Evolutionary conservation across 345 rosid genomes (phyloP).

Genomic region (Eucalyptus paniculata): DNA sequence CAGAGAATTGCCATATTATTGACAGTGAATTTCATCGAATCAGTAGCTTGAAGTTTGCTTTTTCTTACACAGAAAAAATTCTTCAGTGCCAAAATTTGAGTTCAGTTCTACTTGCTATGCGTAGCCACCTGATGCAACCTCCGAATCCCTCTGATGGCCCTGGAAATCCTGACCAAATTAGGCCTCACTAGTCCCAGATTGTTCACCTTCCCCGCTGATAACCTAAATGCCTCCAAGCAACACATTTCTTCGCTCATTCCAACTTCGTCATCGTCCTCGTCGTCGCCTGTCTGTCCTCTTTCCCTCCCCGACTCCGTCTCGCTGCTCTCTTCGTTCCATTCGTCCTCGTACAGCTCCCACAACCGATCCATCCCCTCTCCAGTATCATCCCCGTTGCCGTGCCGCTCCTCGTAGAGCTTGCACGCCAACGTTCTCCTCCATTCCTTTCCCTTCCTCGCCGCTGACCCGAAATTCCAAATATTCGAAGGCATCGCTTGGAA

Average conservation of each 20-base stretch:
- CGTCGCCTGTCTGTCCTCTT: constrained; percentile 12
- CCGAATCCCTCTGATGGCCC: constrained; percentile 65
- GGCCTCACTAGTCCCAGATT: constrained; percentile 61
- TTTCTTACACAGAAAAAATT: neutral
- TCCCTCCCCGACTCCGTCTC: constrained; percentile 17
- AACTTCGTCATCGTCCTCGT: constrained; percentile 37
- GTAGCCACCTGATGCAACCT: constrained; percentile 55
- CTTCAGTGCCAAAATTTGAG: neutral
- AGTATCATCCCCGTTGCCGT: constrained; percentile 5
- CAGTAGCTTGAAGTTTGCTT: neutral
- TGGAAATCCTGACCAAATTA: constrained; percentile 48
- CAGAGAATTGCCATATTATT: neutral
- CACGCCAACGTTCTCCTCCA: constrained; percentile 86
- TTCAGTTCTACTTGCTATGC: neutral
- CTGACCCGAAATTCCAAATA: constrained; percentile 39
- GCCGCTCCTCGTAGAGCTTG: constrained; percentile 74
- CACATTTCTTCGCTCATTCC: constrained; percentile 33
- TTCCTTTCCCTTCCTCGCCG: constrained; percentile 76
- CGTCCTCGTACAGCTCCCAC: constrained; percentile 72
- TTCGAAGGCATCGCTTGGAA: neutral
- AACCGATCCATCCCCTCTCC: constrained; percentile 75
- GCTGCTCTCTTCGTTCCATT: constrained; percentile 10
- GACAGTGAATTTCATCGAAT: neutral
- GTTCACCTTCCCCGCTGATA: constrained; percentile 85
- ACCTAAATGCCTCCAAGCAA: constrained; percentile 74